Evolutionary conservation across 1,284 basidiomycete species (phyloP).

Genomic region (Rhizopogon parksii): DNA sequence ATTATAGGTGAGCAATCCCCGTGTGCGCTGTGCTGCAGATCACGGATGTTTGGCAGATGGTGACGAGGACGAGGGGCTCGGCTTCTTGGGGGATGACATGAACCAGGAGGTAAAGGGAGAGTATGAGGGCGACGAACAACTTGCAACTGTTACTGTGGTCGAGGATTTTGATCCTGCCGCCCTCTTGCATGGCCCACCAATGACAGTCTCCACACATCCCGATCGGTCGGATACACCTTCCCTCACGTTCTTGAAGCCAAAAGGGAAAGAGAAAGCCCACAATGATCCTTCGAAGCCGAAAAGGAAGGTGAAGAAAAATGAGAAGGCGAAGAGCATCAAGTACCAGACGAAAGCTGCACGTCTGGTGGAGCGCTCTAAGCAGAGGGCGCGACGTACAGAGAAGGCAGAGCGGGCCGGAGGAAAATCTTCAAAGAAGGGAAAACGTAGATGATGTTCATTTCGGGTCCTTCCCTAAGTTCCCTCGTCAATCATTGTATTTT

Average conservation of each 20-base stretch:
- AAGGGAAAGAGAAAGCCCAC: conserved; percentile 7
- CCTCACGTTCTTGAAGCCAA: conserved; percentile 1
- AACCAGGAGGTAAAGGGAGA: conserved; percentile 48
- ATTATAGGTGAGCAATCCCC: conserved; percentile 33
- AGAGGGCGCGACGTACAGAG: conserved; percentile 52
- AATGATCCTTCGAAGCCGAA: conserved; percentile 3
- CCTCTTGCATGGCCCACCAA: conserved; percentile 43
- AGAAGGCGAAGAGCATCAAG: conserved; percentile 41
- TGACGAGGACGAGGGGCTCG: conserved; percentile 36
- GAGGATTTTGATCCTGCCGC: conserved; percentile 71
- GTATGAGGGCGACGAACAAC: conserved; percentile 67
- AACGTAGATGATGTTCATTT: conserved; percentile 16
- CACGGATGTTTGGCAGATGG: conserved; percentile 17
- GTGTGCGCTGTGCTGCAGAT: conserved; percentile 3
- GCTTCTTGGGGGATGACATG: conserved; percentile 23
- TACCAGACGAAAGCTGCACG: conserved; percentile 63
- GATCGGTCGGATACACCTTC: not conserved
- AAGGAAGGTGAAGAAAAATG: conserved; percentile 22
- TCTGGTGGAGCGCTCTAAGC: conserved; percentile 47
- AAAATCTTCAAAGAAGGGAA: conserved; percentile 38
- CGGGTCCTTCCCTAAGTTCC: not conserved
- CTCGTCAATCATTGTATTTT: conserved; percentile 7
- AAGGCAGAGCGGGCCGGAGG: conserved; percentile 64
- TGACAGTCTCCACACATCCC: not conserved
- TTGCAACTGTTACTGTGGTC: conserved; percentile 77